Evolutionary conservation across 2,329 filamentous ascomycete species (phyloP).

Genomic region (Ceratocystis papillata): DNA sequence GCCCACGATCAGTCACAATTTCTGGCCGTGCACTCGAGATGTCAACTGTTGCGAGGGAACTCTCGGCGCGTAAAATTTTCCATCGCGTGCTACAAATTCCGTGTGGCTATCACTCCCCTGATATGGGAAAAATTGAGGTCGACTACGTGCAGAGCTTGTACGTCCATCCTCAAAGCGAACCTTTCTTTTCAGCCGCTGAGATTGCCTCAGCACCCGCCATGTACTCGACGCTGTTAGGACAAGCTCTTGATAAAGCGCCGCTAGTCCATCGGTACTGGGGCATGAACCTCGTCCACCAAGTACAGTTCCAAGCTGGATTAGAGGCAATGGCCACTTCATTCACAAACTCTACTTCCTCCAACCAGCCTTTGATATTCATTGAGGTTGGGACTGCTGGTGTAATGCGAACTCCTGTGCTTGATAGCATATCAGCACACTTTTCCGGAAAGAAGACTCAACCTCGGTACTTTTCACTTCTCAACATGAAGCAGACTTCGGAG

Average conservation of each 20-base stretch:
- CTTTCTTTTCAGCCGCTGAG: not conserved
- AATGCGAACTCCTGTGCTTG: conserved; percentile 33
- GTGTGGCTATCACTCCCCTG: conserved; percentile 38
- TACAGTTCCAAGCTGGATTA: conserved; percentile 37
- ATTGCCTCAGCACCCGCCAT: conserved; percentile 28
- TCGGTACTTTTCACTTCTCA: conserved; percentile 21
- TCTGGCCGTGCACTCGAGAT: conserved; percentile 34
- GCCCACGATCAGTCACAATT: conserved; percentile 36
- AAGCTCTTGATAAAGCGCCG: conserved; percentile 3
- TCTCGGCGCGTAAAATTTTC: conserved; percentile 31
- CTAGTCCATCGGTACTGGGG: conserved; percentile 38
- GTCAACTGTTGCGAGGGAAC: conserved; percentile 29
- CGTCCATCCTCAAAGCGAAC: not conserved
- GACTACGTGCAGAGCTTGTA: conserved; percentile 30
- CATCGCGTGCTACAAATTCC: conserved; percentile 33
- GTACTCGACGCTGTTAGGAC: conserved; percentile 36
- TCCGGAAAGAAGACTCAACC: conserved; percentile 11
- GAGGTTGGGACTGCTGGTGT: conserved; percentile 36
- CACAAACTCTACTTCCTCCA: conserved; percentile 19
- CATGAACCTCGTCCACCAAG: conserved; percentile 37
- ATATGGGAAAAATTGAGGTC: conserved; percentile 35
- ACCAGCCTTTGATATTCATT: conserved; percentile 32
- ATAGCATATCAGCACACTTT: conserved; percentile 30
- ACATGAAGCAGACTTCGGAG: conserved; percentile 24
- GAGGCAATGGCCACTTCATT: conserved; percentile 29